These are phyloP conservation scores for Tuber borchii DNA, from an alignment of 495 filamentous ascomycete genomes.

Conservation along the genomic window DNA sequence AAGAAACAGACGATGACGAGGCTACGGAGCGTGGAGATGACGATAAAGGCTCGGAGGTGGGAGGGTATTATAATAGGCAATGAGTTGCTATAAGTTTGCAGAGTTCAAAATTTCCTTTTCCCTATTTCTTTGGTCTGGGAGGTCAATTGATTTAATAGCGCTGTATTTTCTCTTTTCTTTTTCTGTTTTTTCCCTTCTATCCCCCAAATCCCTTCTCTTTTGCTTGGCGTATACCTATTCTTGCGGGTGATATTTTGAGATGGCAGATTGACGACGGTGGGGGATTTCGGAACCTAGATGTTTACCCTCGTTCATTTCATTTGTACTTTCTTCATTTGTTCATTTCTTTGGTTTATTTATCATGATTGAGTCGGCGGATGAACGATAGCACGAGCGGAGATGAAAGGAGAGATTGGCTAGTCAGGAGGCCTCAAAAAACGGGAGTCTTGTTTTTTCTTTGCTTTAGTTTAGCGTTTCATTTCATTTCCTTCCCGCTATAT, in stretches of 20 bases:
- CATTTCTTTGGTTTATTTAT: neutral
- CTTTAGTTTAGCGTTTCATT: neutral
- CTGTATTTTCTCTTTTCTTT: neutral
- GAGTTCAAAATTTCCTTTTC: neutral
- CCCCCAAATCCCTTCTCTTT: neutral
- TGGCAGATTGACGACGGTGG: neutral
- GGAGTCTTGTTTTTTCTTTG: neutral
- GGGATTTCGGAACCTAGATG: neutral
- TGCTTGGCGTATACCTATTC: neutral
- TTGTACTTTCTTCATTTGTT: neutral
- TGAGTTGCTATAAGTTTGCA: neutral
- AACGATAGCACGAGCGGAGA: neutral
- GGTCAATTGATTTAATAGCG: neutral
- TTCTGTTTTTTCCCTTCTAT: neutral
- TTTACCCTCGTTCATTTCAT: neutral
- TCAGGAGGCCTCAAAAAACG: neutral
- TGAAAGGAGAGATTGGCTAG: neutral
- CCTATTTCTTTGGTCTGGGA: neutral
- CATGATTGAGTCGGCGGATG: neutral
- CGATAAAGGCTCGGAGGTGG: constrained; percentile 21
- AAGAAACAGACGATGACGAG: constrained; percentile 36
- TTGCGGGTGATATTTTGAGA: neutral
- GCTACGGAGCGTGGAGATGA: constrained; percentile 32
- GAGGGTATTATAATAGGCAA: neutral
- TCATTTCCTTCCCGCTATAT: neutral